Base-by-base conservation (phyloP, 2,329 filamentous ascomycete species). In the Trichoderma koningii region DNA sequence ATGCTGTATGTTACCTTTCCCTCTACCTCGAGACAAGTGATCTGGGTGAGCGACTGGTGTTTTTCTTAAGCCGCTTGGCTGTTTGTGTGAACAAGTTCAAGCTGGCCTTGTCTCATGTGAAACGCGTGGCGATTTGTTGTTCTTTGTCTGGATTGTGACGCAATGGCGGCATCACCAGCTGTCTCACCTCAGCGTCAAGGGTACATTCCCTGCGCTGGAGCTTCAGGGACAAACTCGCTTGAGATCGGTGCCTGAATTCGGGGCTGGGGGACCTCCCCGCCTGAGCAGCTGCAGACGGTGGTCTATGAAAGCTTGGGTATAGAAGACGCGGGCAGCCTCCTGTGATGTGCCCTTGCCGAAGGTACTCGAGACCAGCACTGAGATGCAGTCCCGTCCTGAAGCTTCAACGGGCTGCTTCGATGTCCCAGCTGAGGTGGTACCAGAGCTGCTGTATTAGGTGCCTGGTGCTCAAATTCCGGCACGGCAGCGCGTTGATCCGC, bases 401-500 rank as follows among this genome's bases (percentile, higher is more conserved):
- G 26, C 14, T 38, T 26, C 34, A 30, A 45, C n/a, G n/a, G n/a
- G n/a, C 17, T 42, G 57, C 21, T 55, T 30, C 34, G 53, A 15
- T 3, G 34, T 38, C 10, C 41, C 30, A 23, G 21, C 21, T 34
- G 30, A 34, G 30, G 30, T 34, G 30, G 30, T 34, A 34, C 30
- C 30, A 10, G 30, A 34, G 30, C 30, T 34, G 9, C 30, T 34
- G 2, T 2, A 2, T 23, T 23, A 34, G 30, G 9, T 34, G 30
- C 7, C 7, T 10, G 7, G 30, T 10, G 30, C 30, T 34, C 9
- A 34, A 12, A 9, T 10, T 7, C 38, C 60, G 52, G 59, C 66
- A 55, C 69, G 69, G 69, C 68, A 55, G 62, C 64, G 63, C 65
- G 67, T 70, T 70, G 68, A 70, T 69, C 68, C 68, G 68, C 48